These are phyloP conservation scores for Pisolithus albus DNA, from an alignment of 768 basidiomycete species.

Conservation along the genomic window DNA sequence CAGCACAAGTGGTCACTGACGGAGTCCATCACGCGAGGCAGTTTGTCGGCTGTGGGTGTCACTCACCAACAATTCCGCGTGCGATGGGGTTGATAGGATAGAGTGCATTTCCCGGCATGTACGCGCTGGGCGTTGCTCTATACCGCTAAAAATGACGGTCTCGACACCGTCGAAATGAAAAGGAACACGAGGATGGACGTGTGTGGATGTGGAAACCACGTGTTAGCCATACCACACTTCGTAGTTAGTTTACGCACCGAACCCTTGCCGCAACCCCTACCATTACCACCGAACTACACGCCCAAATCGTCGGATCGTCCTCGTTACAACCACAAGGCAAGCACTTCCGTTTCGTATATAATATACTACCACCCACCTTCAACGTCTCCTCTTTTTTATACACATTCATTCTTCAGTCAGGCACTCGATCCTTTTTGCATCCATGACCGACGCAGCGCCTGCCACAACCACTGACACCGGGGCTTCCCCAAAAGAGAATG, in stretches of 20 bases:
- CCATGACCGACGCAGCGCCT: conserved; percentile 47
- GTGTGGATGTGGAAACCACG: conserved; percentile 10
- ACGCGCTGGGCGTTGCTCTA: too few relatives aligned
- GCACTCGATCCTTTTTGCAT: neutral
- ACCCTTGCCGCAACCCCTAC: conserved; percentile 11
- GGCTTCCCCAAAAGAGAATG: conserved; percentile 35
- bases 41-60: too few relatives aligned
- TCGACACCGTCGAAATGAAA: neutral
- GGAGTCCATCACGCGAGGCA: too few relatives aligned
- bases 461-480: conserved; percentile 45
- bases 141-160: neutral
- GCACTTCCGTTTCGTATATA: conserved; percentile 19
- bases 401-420: neutral
- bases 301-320: conserved; percentile 4
- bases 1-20: too few relatives aligned
- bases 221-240: conserved; percentile 3
- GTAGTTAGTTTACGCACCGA: conserved; percentile 1
- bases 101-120: too few relatives aligned
- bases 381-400: neutral
- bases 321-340: conserved; percentile 25
- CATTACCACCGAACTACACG: conserved; percentile 10
- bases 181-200: neutral
- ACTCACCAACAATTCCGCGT: too few relatives aligned
- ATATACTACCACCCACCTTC: conserved; percentile 11
- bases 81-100: too few relatives aligned